A percentile compares a stretch with the other conserved stretches of the same genome.
Evolutionary conservation across 2,329 filamentous ascomycete genomes (phyloP).

Genomic region (Cytospora piceicola): DNA sequence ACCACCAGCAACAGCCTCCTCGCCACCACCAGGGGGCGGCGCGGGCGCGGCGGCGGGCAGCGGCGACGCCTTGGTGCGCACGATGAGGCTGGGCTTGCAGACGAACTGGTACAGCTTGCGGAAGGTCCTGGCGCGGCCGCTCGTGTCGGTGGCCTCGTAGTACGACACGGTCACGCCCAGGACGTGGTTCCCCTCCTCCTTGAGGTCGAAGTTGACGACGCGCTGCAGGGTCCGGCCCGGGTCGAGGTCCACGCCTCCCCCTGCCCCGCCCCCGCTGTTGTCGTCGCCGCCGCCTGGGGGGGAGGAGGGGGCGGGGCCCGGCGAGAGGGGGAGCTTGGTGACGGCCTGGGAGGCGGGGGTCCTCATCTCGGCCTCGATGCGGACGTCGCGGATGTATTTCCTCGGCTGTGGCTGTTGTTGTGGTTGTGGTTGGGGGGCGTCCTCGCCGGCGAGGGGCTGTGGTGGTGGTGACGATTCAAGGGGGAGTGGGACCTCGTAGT

Average conservation of each 20-base stretch:
- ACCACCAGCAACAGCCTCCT: conserved; percentile 35
- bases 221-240: conserved; percentile 75
- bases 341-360: conserved; percentile 68
- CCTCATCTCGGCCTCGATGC: conserved; percentile 92
- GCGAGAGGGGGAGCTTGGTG: conserved; percentile 67
- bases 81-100: conserved; percentile 85
- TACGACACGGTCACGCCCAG: conserved; percentile 93
- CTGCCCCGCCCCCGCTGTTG: conserved; percentile 25
- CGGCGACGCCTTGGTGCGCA: conserved; percentile 83
- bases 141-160: conserved; percentile 78
- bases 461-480: conserved; percentile 31
- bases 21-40: conserved; percentile 29
- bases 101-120: conserved; percentile 96
- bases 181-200: conserved; percentile 93
- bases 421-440: conserved; percentile 27
- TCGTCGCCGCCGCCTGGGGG: conserved; percentile 24
- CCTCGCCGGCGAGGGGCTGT: background rate
- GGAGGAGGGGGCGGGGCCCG: conserved; percentile 30
- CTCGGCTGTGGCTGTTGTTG: conserved; percentile 28
- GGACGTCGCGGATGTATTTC: conserved; percentile 72
- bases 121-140: conserved; percentile 79
- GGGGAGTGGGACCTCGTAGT: conserved; percentile 68
- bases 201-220: conserved; percentile 83
- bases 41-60: conserved; percentile 44
- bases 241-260: conserved; percentile 52